Base-by-base conservation (phyloP, 345 rosid species). In the Schrenkiella parvula region DNA sequence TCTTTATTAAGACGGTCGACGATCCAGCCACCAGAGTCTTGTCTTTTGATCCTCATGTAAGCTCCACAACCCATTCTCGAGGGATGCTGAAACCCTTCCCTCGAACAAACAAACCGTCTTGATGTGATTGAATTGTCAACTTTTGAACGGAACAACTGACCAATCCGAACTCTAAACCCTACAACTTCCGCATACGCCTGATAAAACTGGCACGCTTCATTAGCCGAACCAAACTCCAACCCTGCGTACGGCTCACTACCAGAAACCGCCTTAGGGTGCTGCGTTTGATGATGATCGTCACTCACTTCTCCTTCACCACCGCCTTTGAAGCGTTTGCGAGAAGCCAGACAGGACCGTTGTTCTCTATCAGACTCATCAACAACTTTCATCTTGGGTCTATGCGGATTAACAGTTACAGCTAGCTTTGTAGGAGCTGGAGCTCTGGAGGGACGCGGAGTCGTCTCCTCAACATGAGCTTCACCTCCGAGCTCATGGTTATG, bases 1-100 rank as follows among this genome's bases (percentile, higher is more conserved):
- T 85, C 92, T 77, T 82, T 83, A 57, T 80, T 75, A 59, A 86
- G 87, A 78, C 91, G 91, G 66, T 93, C 97, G 4, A 89, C 96
- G 5, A 88, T 80, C 98, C 98, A 93, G 12, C 78, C 85, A 61
- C 92, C 97, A 54, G 72, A 81, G 38, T 83, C 93, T 78, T 89
- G 91, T 63, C 84, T 87, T 82, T 93, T 93, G 59, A 93, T 89
- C 82, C 96, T 84, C 97, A 91, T 90, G 83, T 85, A 89, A 71
- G 97, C 95, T 22, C 96, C 91, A 66, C 98, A 93, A 6, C 98
- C 98, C 46, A 91, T 82, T 70, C 97, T 84, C 6, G 97, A 86
- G 42, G 98, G 98, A 71, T 91, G 98, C 75, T 91, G 95, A 82
- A 89, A 89, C 56, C 98, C 98, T 84, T 93, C 98, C 78, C 86